Evolutionary conservation across 179 eudicot genomes (phyloP).

Genomic region (Heliamphora pulchella): DNA sequence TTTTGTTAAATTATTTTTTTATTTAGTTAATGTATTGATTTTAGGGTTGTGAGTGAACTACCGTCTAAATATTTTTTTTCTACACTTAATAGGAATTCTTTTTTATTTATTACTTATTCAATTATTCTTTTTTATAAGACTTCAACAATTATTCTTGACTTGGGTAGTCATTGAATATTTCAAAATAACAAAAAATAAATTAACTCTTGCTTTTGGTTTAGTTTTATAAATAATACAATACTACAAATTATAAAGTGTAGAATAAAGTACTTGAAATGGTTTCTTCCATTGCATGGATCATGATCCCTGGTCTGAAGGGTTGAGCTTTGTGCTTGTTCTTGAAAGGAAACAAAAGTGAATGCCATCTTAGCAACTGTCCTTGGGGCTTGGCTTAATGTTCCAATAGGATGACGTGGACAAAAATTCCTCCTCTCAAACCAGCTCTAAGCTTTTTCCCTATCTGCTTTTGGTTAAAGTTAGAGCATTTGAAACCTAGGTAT

Average conservation of each 20-base stretch:
- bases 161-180: no score
- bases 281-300: not conserved
- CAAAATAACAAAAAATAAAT: no score
- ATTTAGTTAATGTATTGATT: no score
- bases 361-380: not conserved
- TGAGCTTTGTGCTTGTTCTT: not conserved
- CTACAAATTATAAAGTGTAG: not conserved
- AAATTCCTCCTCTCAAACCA: not conserved
- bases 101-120: no score
- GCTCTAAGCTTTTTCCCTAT: constrained; percentile 3
- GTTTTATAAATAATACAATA: no score
- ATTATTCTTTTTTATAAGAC: no score
- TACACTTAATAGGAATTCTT: no score
- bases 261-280: not conserved
- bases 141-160: no score
- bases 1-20: no score
- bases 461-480: not conserved
- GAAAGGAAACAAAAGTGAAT: not conserved
- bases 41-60: no score
- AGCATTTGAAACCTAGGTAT: not conserved
- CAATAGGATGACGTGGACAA: not conserved
- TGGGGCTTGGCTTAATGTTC: not conserved
- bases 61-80: no score
- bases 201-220: no score
- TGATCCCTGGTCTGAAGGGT: not conserved